Evolutionary conservation across 2,329 filamentous ascomycete species (phyloP), one percentile per base, ranked within the genome.

Genomic region (Scedosporium dehoogii): DNA sequence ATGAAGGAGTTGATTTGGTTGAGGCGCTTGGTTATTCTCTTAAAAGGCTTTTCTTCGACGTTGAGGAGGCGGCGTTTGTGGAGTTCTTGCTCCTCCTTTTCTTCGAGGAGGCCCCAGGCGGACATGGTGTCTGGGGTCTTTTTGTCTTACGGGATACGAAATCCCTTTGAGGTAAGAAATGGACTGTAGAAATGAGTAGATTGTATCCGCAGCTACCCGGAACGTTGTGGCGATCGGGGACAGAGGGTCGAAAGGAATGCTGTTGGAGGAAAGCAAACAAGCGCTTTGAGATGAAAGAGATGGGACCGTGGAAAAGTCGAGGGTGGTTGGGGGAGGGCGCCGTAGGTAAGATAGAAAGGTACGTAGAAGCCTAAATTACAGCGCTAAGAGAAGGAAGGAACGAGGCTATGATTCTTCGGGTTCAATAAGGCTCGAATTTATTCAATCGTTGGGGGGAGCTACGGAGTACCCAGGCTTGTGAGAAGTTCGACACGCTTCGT

Each of bases 11-110:
- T 77, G 85, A 84, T 16, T 89, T 83, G 23, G 84, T 81, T 4
- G 7, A 97, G 84, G 38, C 90, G 88, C 75, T 92, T 92, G 23
- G 90, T 90, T 64, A 97, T 86, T 64, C 92, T 88, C 73, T 91
- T 91, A 78, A 96, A 97, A 0, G 92, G 91, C 63, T 92, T 92
- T 71, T 96, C 91, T 78, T 97, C 93, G 65, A 97, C 88, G 66
- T 90, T 90, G 44, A 97, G 83, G 3, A 97, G 88, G 51, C 93
- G 90, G 33, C 84, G 83, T 70, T 92, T 93, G 78, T 97, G 93
- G 44, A 97, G 86, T 66, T 91, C 87, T 73, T 91, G 88, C 76
- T 92, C 89, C 67, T 91, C 88, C 66, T 83, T 81, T 67, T 89
- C 88, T 62, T 91, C 87, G 58, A 96, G 79, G 58, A 92, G 78